Evolutionary conservation across 129 eudicot species (phyloP).

Genomic region (Centella asiatica): DNA sequence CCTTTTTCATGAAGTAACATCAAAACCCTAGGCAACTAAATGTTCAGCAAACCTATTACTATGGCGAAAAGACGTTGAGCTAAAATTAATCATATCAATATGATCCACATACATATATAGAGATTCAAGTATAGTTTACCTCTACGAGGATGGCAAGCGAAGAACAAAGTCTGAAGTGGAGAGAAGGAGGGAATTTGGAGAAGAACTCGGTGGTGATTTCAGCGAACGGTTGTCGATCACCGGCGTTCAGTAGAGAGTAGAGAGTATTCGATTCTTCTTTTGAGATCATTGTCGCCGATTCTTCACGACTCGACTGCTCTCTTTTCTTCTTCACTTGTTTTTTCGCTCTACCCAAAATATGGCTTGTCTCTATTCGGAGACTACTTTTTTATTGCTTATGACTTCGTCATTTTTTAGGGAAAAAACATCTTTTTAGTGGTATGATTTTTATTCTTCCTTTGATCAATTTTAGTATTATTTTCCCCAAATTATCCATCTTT

Average conservation of each 20-base stretch:
- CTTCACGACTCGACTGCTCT: too few species aligned
- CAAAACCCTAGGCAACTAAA: not conserved
- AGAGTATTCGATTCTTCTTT: conserved; percentile 19
- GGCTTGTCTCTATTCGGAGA: too few species aligned
- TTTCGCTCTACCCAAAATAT: too few species aligned
- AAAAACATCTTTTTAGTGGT: too few species aligned
- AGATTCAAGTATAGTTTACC: conserved; percentile 14
- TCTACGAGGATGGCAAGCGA: conserved; percentile 54
- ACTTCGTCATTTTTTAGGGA: too few species aligned
- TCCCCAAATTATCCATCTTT: too few species aligned
- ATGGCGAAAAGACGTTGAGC: not conserved
- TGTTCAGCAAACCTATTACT: not conserved
- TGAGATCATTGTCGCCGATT: conserved; percentile 4
- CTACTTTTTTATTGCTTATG: too few species aligned
- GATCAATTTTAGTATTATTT: too few species aligned
- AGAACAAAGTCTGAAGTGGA: conserved; percentile 42
- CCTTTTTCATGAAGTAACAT: too few species aligned
- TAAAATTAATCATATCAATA: not conserved
- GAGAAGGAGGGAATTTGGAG: conserved; percentile 40
- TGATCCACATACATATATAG: not conserved
- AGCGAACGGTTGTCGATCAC: conserved; percentile 52
- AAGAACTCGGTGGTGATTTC: conserved; percentile 53
- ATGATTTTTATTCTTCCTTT: too few species aligned
- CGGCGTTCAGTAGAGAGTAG: conserved; percentile 48
- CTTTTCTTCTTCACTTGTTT: too few species aligned